Base-by-base conservation (phyloP, 257 asterid genomes). In the Ophiorrhiza pumila region DNA sequence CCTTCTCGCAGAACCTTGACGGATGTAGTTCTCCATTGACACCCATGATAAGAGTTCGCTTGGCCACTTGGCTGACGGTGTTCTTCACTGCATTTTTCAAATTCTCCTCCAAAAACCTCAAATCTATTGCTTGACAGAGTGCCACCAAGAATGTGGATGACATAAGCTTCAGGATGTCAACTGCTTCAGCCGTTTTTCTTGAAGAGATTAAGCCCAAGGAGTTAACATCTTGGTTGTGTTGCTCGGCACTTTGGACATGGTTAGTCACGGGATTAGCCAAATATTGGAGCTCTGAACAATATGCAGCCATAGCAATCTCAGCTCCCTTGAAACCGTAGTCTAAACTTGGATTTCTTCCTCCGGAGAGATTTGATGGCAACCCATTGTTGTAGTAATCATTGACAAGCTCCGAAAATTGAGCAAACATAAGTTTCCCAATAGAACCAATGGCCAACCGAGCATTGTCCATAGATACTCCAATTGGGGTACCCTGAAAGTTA, bases 221-320 rank as follows among this genome's bases (percentile, higher is more conserved):
- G 78, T 85, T 85, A 39, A 85, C 85, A 34, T 83, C 89, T 78
- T 85, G 89, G 79, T 85, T 85, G 85, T 85, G 87, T 75, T 83
- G 89, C 74, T 85, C 89, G 0, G 89, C 87, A 31, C 89, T 85
- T 22, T 85, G 83, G n/a, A 85, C 87, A 18, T 83, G 84, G 63
- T 80, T 85, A 5, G 89, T 85, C 47, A 85, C 89, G 0, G 89
- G 87, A 62, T 85, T 85, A 4, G 81, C 83, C 72, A 85, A 55
- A 64, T 76, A 85, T 25, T 82, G 89, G 35, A 85, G 87, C 46
- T 85, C 89, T 20, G 85, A 85, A 45, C 87, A 85, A 50, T 85
- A 85, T 0, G 89, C 65, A 34, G 89, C 89, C 89, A 85, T 85
- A 0, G 89, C 89, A 14, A 85, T 78, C 60, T 85, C 89, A 45